Conservation (phyloP, 1,284 basidiomycete species). For the Tilletia caries region DNA sequence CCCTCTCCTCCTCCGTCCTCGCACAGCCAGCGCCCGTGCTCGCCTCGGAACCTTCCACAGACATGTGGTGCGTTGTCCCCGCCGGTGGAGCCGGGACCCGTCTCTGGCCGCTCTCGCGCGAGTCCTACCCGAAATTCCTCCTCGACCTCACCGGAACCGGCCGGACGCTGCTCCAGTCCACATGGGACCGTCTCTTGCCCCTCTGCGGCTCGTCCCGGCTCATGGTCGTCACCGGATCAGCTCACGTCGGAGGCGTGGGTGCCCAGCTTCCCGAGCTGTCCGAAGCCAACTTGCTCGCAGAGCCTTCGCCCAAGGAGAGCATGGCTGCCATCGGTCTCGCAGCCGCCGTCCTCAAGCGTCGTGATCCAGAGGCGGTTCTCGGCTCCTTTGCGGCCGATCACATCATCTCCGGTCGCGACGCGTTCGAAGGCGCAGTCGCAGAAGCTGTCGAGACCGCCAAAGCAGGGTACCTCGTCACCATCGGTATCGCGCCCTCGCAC, state of each 20-base stretch:
- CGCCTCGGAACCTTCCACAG: constrained; percentile 43
- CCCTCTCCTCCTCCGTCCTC: constrained; percentile 21
- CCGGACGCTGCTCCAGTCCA: constrained; percentile 45
- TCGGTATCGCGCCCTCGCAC: constrained; percentile 52
- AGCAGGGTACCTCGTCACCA: constrained; percentile 51
- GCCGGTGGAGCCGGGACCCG: constrained; percentile 47
- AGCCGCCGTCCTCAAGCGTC: constrained; percentile 45
- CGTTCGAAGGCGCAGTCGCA: constrained; percentile 49
- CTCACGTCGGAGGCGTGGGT: constrained; percentile 40
- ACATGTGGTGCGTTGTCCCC: constrained; percentile 40
- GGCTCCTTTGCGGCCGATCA: constrained; percentile 53
- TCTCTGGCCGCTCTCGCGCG: constrained; percentile 49
- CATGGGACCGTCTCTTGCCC: constrained; percentile 48
- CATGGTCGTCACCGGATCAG: constrained; percentile 49
- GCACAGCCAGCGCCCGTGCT: constrained; percentile 37
- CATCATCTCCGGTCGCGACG: constrained; percentile 51
- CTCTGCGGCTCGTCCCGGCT: constrained; percentile 38
- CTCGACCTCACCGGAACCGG: constrained; percentile 49
- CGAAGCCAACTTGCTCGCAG: constrained; percentile 42
- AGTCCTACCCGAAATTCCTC: constrained; percentile 50
- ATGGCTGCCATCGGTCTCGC: constrained; percentile 52
- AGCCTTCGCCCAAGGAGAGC: constrained; percentile 49
- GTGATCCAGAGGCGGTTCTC: constrained; percentile 50
- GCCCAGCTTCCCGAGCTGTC: constrained; percentile 43
- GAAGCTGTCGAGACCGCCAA: constrained; percentile 50